These are phyloP conservation scores for Tuber aestivum DNA, from an alignment of 495 filamentous ascomycete species.

Conservation along the genomic window DNA sequence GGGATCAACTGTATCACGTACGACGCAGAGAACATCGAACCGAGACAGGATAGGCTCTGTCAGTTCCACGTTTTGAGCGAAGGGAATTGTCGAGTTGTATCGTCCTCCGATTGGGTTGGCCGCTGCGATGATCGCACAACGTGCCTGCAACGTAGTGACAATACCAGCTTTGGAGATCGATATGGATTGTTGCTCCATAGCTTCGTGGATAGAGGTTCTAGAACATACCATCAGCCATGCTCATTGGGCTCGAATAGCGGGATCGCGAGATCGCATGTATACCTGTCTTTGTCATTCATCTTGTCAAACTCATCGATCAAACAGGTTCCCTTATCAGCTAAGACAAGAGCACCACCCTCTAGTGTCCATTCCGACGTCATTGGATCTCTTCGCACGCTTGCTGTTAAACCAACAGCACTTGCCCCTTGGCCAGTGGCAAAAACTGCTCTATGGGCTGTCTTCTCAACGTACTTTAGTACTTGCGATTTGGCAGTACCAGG, in stretches of 20 bases:
- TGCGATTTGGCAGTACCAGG: slow-evolving; percentile 96
- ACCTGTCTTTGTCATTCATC: slow-evolving; percentile 95
- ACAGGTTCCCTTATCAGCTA: slow-evolving; percentile 92
- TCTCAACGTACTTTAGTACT: slow-evolving; percentile 86
- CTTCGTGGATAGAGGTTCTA: slow-evolving; percentile 95
- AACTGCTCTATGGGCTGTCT: slow-evolving; percentile 92
- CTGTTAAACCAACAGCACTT: slow-evolving; percentile 95
- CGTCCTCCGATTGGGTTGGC: slow-evolving; percentile 95
- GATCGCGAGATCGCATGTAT: slow-evolving; percentile 1
- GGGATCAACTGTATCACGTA: slow-evolving; percentile 95
- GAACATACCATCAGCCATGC: slow-evolving; percentile 21
- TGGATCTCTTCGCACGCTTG: slow-evolving; percentile 90
- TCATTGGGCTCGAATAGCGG: not conserved
- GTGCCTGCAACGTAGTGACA: slow-evolving; percentile 94
- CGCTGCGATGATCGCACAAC: slow-evolving; percentile 93
- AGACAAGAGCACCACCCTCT: slow-evolving; percentile 91
- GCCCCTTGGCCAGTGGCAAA: slow-evolving; percentile 97
- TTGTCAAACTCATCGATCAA: slow-evolving; percentile 99
- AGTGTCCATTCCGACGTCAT: slow-evolving; percentile 97
- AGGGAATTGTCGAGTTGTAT: slow-evolving; percentile 94
- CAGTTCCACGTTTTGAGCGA: slow-evolving; percentile 90
- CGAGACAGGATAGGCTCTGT: slow-evolving; percentile 97
- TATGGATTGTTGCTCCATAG: slow-evolving; percentile 99
- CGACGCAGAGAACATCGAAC: slow-evolving; percentile 97
- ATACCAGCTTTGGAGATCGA: slow-evolving; percentile 99